Percentiles rank a stretch among this genome's conserved stretches.
Conservation (phyloP, 2,329 filamentous ascomycete species). For the Dactylellina sp. region DNA sequence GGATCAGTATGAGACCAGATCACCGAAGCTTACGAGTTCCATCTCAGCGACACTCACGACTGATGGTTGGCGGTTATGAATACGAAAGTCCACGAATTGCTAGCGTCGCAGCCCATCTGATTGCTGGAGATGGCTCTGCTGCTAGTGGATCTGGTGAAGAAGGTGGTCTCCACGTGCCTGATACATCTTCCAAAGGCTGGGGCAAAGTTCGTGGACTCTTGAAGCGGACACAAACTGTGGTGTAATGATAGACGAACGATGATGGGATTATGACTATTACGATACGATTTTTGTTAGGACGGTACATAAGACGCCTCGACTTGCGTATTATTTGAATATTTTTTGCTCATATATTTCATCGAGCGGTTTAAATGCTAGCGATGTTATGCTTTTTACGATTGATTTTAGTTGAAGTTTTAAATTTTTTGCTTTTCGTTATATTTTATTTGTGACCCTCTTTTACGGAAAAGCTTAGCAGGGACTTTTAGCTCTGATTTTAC, state of each 20-base stretch:
- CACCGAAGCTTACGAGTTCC: conserved; percentile 34
- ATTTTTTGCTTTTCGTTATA: not conserved
- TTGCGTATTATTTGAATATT: conserved; percentile 4
- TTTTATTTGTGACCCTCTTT: conserved; percentile 14
- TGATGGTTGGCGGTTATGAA: conserved; percentile 55
- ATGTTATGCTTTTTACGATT: not conserved
- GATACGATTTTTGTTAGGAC: conserved; percentile 28
- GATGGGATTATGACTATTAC: conserved; percentile 33
- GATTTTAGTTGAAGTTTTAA: not conserved
- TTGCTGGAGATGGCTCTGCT: conserved; percentile 36
- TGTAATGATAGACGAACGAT: conserved; percentile 39
- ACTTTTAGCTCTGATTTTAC: conserved; percentile 37
- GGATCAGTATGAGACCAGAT: conserved; percentile 31
- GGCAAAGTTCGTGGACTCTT: conserved; percentile 54
- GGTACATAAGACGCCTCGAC: conserved; percentile 16
- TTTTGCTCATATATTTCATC: conserved; percentile 50
- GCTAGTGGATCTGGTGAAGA: conserved; percentile 51
- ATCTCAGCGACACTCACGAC: conserved; percentile 51
- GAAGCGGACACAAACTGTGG: conserved; percentile 40
- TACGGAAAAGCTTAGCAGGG: conserved; percentile 39
- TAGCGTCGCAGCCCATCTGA: conserved; percentile 36
- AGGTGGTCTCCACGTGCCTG: conserved; percentile 15
- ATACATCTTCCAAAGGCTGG: conserved; percentile 33
- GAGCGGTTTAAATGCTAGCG: conserved; percentile 10
- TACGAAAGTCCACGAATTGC: conserved; percentile 54